These are phyloP conservation scores for Micractinium sp. DNA, from an alignment of 139 green algal genomes.

Conservation along the genomic window DNA sequence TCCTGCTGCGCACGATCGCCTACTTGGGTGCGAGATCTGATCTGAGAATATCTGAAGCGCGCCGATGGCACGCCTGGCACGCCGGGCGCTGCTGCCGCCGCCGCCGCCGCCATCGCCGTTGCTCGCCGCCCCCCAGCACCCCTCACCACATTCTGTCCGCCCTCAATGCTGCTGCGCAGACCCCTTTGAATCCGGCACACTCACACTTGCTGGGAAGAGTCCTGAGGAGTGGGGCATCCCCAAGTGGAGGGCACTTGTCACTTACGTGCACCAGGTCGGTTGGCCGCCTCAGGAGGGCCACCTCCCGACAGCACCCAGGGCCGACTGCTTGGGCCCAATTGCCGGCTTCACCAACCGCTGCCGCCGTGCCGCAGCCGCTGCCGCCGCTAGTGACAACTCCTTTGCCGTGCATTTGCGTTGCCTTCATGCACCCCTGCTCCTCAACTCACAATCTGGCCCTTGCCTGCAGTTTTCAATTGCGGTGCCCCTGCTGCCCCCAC, in stretches of 20 bases:
- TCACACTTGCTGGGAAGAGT: conserved; percentile 51
- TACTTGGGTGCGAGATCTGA: conserved; percentile 45
- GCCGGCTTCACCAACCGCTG: too few relatives aligned
- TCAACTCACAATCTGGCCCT: too few relatives aligned
- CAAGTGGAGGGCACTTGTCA: conserved; percentile 56
- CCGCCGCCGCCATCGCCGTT: background rate
- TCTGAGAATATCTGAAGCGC: background rate
- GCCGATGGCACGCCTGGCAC: background rate
- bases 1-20: conserved; percentile 77
- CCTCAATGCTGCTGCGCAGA: conserved; percentile 30
- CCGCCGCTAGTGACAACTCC: too few relatives aligned
- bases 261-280: conserved; percentile 62
- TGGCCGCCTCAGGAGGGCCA: too few relatives aligned
- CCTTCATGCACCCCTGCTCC: too few relatives aligned
- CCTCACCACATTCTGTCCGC: background rate
- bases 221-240: conserved; percentile 56
- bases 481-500: background rate
- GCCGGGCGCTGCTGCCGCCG: background rate
- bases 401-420: too few relatives aligned
- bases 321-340: too few relatives aligned
- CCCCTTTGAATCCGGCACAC: conserved; percentile 56
- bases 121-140: background rate
- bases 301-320: too few relatives aligned
- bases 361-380: too few relatives aligned
- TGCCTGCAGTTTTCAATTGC: too few relatives aligned